Base-by-base conservation (phyloP, 371 early-diverging fungal species). In the Chytridiales sp. region DNA sequence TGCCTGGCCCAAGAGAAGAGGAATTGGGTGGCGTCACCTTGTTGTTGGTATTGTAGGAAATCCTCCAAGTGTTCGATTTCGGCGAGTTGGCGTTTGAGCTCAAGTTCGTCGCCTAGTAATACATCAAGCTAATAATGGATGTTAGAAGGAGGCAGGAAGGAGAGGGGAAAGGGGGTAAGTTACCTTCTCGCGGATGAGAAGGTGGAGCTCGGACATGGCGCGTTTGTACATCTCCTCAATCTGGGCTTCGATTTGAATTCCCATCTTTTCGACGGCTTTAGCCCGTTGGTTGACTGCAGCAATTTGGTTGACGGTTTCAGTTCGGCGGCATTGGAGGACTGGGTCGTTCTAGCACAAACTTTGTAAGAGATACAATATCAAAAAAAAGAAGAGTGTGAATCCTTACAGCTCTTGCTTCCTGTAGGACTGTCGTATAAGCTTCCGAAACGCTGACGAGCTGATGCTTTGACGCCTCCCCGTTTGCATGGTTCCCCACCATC, bases 401-500 rank as follows among this genome's bases (percentile, higher is more conserved):
- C 19, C 55, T 34, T 58, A 79, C 79, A 43, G 65, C 40, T 41
- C 69, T 62, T 0, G 80, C 68, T 47, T 83, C 81, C 41, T 74
- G 63, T 47, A 77, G 30, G 13, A 81, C 81, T 3, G 73, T 62
- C 19, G 67, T 47, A 56, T 76, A 80, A 8, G 80, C 80, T 50
- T 82, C 83, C 3, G 61, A 24, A 19, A 83, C 79, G 54, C 69
- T 65, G 4, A 83, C 80, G 9, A 83, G 74, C 54, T 73, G 72
- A 57, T 83, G 83, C 48, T 69, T 69, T 6, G 76, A 69, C 8
- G 79, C 70, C 48, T 83, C 82, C 8, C 78, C 83, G 44, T 72
- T 74, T 0, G 79, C 72, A 49, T 83, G 83, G 61, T 77, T 74
- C 6, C 83, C 82, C 5, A 81, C 73, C 78, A 83, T 81, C 49